These are phyloP conservation scores for Mrakia gelida DNA, from an alignment of 768 basidiomycete genomes.

Conservation along the genomic window DNA sequence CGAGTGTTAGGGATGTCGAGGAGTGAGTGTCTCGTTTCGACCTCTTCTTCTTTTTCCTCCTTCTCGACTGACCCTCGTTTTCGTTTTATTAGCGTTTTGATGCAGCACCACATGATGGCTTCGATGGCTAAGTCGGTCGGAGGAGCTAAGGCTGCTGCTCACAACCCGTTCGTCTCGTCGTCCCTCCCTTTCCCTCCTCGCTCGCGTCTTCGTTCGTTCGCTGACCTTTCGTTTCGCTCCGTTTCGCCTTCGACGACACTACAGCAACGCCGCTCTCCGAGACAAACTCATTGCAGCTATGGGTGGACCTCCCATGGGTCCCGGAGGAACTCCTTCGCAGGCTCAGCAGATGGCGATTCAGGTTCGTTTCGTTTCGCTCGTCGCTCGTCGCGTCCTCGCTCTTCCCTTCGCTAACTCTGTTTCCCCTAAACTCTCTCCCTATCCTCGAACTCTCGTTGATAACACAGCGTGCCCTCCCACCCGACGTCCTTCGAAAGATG, in stretches of 20 bases:
- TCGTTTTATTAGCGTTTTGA: slow-evolving; percentile 54
- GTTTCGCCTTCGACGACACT: too few species aligned
- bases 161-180: slow-evolving; percentile 67
- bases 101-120: slow-evolving; percentile 97
- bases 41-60: background rate
- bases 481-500: slow-evolving; percentile 89
- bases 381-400: too few species aligned
- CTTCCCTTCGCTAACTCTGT: background rate
- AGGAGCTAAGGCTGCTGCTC: slow-evolving; percentile 42
- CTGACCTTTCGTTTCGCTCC: slow-evolving; percentile 9
- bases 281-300: slow-evolving; percentile 79
- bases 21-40: slow-evolving; percentile 48
- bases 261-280: slow-evolving; percentile 32
- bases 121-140: slow-evolving; percentile 98
- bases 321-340: slow-evolving; percentile 82
- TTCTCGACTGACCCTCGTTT: background rate
- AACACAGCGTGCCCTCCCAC: slow-evolving; percentile 81
- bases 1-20: slow-evolving; percentile 94
- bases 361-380: slow-evolving; percentile 51
- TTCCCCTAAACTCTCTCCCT: background rate
- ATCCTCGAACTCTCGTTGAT: background rate
- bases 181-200: background rate
- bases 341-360: slow-evolving; percentile 93
- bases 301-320: slow-evolving; percentile 79
- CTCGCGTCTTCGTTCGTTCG: background rate